Conservation (phyloP, 306 rosid genomes). For the Nissolia schottii region DNA sequence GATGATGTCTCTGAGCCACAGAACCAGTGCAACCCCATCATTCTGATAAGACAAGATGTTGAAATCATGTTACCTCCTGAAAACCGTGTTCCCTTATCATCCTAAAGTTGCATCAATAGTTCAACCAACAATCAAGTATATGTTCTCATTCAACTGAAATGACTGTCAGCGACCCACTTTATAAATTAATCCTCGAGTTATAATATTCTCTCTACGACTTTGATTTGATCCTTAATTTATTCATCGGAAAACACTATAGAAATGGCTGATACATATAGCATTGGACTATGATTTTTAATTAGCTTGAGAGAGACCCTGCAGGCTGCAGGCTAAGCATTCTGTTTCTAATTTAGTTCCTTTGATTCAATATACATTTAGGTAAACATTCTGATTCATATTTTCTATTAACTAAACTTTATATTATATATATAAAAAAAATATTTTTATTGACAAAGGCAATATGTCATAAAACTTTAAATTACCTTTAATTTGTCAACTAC, state of each 20-base stretch:
- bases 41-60: neutral
- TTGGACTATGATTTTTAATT: neutral
- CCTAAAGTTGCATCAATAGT: neutral
- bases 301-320: neutral
- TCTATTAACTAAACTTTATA: no score
- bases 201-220: neutral
- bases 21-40: neutral
- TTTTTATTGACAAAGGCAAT: no score
- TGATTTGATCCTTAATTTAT: neutral
- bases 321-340: neutral
- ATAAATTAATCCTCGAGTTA: neutral
- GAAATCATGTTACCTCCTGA: neutral
- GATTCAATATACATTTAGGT: no score
- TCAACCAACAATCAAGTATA: neutral
- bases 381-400: no score
- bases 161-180: neutral
- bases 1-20: neutral
- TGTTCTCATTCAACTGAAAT: neutral
- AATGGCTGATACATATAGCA: neutral
- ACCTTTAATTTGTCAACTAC: no score
- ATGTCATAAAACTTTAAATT: no score
- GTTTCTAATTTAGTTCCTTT: neutral
- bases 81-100: neutral
- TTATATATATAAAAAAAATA: no score
- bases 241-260: neutral